Evolutionary conservation across 768 basidiomycete genomes (phyloP), one percentile per base, ranked within the genome.

Genomic region (Xerocomus brunneocitrinus): DNA sequence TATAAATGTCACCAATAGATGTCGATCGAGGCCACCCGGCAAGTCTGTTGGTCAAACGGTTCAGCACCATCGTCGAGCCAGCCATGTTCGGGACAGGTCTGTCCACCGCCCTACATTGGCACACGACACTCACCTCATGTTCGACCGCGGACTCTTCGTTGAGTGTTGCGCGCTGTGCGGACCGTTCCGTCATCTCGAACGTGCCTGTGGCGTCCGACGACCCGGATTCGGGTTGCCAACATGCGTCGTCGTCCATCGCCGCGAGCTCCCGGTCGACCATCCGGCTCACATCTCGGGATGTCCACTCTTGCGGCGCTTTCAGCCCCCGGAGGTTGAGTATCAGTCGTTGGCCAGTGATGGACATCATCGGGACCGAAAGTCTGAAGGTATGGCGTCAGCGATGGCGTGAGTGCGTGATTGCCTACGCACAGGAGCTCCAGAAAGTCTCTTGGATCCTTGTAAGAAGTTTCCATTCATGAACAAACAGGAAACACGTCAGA

Each of bases 321-420:
- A 60, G 32, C 2, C 52, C 39, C 3, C 60, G 60, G 2, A 63
- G 50, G 43, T 63, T 63, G 35, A 63, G 53, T 19, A 63, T 54
- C 36, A 62, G 53, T 9, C 62, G 53, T 19, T 63, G 62, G 3
- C 62, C 62, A 7, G 52, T 49, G 32, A 62, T 31, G 2, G 59
- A 55, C 39, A 59, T 41, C 2, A 63, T 19, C 3, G 60, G 60
- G 7, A 57, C 16, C 12, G 60, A 54, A 32, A 62, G 19, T n/a
- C 62, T 62, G 39, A n/a, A 14, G 9, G 6, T 7, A 22, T 22
- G 19, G 5, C 2, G 28, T 24, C 39, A 32, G 27, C 48, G 16
- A 31, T 10, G 27, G 1, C 9, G 40, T 35, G 30, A 46, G 7
- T 1, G 7, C 2, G 4, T 3, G 24, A 3, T n/a, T 0, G 10